Conservation (phyloP, 345 rosid species). For the Camelina neglecta region DNA sequence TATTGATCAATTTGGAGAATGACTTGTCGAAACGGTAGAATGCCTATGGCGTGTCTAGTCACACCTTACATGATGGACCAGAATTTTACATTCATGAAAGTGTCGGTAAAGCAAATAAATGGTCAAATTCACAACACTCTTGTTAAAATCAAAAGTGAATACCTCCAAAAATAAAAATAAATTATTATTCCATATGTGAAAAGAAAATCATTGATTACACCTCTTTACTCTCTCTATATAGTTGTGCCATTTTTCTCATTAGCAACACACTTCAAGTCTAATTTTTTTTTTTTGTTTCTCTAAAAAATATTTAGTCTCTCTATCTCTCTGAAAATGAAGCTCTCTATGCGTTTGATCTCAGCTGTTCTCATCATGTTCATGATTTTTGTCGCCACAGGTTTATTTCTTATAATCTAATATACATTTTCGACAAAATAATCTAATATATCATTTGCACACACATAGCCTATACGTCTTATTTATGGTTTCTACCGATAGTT, state of each 20-base stretch:
- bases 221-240: constrained; percentile 24
- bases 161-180: constrained; percentile 9
- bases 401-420: not conserved
- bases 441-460: constrained; percentile 4
- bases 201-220: too few relatives aligned
- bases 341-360: constrained; percentile 43
- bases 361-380: constrained; percentile 36
- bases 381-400: constrained; percentile 44
- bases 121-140: constrained; percentile 16
- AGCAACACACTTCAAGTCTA: not conserved
- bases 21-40: constrained; percentile 15
- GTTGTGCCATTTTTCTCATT: constrained; percentile 14
- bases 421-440: not conserved
- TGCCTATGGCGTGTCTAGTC: constrained; percentile 19
- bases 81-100: not conserved
- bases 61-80: constrained; percentile 25
- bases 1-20: not conserved
- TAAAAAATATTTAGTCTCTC: not conserved
- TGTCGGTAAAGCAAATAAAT: constrained; percentile 39
- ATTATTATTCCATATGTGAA: too few relatives aligned
- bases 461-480: not conserved
- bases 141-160: constrained; percentile 6
- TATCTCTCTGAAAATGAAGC: constrained; percentile 38
- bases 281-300: not conserved
- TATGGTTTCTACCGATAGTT: constrained; percentile 1